Base-by-base conservation (phyloP, 192 early-diverging fungal genomes). In the Linnemannia hyalina region DNA sequence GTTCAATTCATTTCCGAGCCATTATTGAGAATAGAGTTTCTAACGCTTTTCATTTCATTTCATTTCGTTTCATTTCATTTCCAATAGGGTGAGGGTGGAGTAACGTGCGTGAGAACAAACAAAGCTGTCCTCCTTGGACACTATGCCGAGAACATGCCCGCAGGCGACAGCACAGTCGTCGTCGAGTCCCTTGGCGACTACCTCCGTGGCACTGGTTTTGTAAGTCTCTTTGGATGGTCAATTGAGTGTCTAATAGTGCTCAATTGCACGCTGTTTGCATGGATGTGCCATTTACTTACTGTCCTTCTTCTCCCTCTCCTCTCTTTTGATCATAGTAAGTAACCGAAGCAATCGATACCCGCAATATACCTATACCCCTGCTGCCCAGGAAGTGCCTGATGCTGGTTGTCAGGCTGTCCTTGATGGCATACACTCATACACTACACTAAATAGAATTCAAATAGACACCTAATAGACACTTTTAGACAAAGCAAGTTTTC, bases 141-240 rank as follows among this genome's bases (percentile, higher is more conserved):
- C 65, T 95, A 95, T 82, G 84, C 87, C 23, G 93, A 96, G 36
- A 88, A 87, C 55, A 90, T 91, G 32, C 92, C 94, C 72, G 88
- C 95, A 13, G 95, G 95, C 46, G 90, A 92, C 55, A 92, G 95
- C 73, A 96, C 89, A 82, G 95, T 94, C 82, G 93, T 94, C 70
- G 92, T 97, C 54, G 95, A 95, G 80, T 89, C 80, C 10, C 88
- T 97, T 44, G 94, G 91, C 52, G 96, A 98, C 83, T 97, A 98
- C 81, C 91, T 98, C 63, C 96, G 94, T 80, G 74, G 83, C 75
- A 91, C 94, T 46, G 90, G 87, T 75, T 97, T 94, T 82, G 88
- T 90, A 88, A 83, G 89, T 89, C 23, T 18, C 26, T 1, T 23
- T 22, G 0, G 35, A 32, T 44, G 32, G 3, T 29, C n/a, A 42